phyloP scores from a whole-genome alignment of 495 filamentous ascomycete species.

The Hypoxylon cercidicola region DNA sequence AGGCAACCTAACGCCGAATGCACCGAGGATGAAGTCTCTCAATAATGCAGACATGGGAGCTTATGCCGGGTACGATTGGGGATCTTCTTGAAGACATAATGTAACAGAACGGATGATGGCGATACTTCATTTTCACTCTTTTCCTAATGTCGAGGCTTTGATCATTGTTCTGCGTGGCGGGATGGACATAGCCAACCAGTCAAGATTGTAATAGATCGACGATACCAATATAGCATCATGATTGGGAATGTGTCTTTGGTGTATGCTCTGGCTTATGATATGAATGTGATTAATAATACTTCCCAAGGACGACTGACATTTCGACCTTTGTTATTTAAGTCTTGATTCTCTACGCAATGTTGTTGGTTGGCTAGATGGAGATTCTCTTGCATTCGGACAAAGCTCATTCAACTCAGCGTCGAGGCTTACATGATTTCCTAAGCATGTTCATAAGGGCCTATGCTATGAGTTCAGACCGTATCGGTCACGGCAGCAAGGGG shows the following conservation, averaged over 20 bases:
- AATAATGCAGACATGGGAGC: constrained; percentile 3
- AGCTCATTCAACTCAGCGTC: no score
- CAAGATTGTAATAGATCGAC: constrained; percentile 44
- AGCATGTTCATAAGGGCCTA: no score
- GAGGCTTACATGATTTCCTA: no score
- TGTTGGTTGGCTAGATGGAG: no score
- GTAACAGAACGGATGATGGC: constrained; percentile 13
- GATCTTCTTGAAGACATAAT: constrained; percentile 14
- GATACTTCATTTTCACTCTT: constrained; percentile 11
- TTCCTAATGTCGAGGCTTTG: constrained; percentile 2
- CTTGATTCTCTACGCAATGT: no score
- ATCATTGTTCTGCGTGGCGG: constrained; percentile 31
- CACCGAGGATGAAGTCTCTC: neutral
- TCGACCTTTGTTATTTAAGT: no score
- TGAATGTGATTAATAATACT: no score
- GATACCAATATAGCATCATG: constrained; percentile 45
- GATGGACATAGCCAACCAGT: constrained; percentile 18
- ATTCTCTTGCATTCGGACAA: no score
- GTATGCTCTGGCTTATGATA: no score
- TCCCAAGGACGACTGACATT: no score
- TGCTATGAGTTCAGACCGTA: no score
- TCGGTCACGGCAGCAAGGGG: no score
- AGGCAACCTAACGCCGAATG: neutral
- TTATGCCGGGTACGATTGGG: constrained; percentile 1
- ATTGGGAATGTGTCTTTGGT: constrained; percentile 2